Conservation (phyloP, 2,329 filamentous ascomycete genomes). For the Madurella mycetomatis region DNA sequence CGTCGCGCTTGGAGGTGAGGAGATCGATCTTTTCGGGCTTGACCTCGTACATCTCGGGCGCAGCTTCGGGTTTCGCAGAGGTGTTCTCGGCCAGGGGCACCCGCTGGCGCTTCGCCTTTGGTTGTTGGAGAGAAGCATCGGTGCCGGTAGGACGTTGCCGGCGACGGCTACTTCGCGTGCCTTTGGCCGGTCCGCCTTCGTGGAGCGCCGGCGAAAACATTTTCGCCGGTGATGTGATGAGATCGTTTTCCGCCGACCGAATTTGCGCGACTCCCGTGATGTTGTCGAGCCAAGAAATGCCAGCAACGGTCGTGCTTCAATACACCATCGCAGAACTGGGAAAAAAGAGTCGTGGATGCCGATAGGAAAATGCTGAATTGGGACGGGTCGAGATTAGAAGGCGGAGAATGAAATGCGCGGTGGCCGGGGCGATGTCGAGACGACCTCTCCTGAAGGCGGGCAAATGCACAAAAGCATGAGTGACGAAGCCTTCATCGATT, state of each 20-base stretch:
- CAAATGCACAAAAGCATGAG: slow-evolving; percentile 13
- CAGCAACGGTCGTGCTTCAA: not conserved
- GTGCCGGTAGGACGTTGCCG: slow-evolving; percentile 56
- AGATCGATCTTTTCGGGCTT: slow-evolving; percentile 49
- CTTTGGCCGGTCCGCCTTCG: slow-evolving; percentile 50
- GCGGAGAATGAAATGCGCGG: slow-evolving; percentile 5
- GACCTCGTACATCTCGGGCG: slow-evolving; percentile 53
- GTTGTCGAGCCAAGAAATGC: slow-evolving; percentile 4
- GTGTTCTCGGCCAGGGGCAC: slow-evolving; percentile 55
- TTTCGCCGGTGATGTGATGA: slow-evolving; percentile 16
- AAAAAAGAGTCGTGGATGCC: slow-evolving; percentile 1
- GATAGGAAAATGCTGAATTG: slow-evolving; percentile 7
- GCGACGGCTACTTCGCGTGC: slow-evolving; percentile 54
- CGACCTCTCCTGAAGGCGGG: slow-evolving; percentile 12
- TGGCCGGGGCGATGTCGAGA: slow-evolving; percentile 3
- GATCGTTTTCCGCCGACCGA: slow-evolving; percentile 4
- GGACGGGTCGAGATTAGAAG: slow-evolving; percentile 1
- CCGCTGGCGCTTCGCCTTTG: slow-evolving; percentile 61
- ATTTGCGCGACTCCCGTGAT: slow-evolving; percentile 14
- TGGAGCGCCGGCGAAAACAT: slow-evolving; percentile 59
- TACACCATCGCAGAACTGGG: slow-evolving; percentile 13
- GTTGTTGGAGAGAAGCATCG: slow-evolving; percentile 48
- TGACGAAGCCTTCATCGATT: slow-evolving; percentile 29
- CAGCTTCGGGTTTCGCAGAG: slow-evolving; percentile 47
- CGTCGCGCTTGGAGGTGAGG: slow-evolving; percentile 43